Evolutionary conservation across 345 rosid species (phyloP), one percentile per base, ranked within the genome.

Genomic region (Salix brachista): DNA sequence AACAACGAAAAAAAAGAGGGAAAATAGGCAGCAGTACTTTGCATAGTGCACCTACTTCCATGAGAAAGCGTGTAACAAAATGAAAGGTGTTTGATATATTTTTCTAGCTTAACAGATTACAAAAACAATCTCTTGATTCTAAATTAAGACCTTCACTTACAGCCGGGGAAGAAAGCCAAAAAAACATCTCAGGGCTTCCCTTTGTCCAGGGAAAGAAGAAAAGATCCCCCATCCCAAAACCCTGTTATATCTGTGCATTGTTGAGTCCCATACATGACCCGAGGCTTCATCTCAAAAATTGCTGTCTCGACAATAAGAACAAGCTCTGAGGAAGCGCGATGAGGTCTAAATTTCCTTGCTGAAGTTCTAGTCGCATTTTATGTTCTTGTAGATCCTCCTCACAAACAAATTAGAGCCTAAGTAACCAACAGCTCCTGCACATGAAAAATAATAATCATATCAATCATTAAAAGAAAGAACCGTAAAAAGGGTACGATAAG

Each of bases 361-460:
- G 5, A 41, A 9, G 44, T 65, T 79, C 86, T 89, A 94, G 84
- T 94, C 98, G 78, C 98, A 94, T 83, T 94, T 94, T 87, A 94
- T 94, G 91, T 94, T 94, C 80, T 95, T 94, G 88, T 94, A 94
- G 87, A 94, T 94, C 86, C 97, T 90, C 86, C 98, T 87, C 82
- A 94, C 97, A 67, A 94, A 94, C 88, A 91, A 85, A 81, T 94
- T 90, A 16, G 98, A 94, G 44, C 98, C 98, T n/a, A 94, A 82
- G 74, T 88, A 89, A 50, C 98, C 98, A 65, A 94, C 97, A 75
- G 98, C 98, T 73, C 98, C 98, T 94, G 90, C 83, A 80, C 44
- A 54, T 5, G 7, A 19, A 32, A 44, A 13, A 52, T 21, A 39
- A 54, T 8, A 37, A 8, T 4, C 54, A 28, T 26, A 25, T 14